A percentile compares a stretch with the other conserved stretches of the same genome.
Conservation (phyloP, 345 rosid species). For the Aurinia saxatilis region DNA sequence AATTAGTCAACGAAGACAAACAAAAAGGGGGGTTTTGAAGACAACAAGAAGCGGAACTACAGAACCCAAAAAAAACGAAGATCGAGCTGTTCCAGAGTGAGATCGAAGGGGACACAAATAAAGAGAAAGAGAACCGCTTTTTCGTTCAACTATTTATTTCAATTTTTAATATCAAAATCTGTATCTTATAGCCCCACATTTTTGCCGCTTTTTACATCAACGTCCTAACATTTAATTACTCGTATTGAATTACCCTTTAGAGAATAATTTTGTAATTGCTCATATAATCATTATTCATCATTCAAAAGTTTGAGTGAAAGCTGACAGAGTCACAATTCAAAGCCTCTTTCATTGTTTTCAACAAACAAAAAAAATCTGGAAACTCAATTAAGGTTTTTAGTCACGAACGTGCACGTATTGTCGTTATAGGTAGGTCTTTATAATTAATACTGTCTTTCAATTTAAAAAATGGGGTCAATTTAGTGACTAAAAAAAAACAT, state of each 20-base stretch:
- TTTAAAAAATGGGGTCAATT: neutral
- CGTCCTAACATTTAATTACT: neutral
- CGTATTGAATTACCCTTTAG: neutral
- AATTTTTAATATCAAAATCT: neutral
- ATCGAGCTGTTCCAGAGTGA: constrained; percentile 21
- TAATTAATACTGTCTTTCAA: too few relatives aligned
- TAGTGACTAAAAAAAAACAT: neutral
- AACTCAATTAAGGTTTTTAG: neutral
- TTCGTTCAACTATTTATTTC: constrained; percentile 15
- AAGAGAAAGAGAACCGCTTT: constrained; percentile 19
- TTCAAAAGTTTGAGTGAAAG: constrained; percentile 20
- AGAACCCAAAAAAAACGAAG: neutral
- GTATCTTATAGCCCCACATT: constrained; percentile 24
- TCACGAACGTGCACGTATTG: constrained; percentile 21
- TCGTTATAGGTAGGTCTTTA: neutral
- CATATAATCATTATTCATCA: constrained; percentile 17
- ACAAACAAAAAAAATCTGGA: neutral
- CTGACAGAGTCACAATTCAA: constrained; percentile 26
- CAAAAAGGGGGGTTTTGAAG: neutral
- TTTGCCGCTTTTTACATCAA: constrained; percentile 3
- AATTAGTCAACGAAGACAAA: neutral
- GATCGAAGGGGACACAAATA: constrained; percentile 2
- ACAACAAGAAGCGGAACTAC: neutral
- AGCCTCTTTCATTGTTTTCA: neutral
- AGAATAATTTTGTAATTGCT: neutral